phyloP scores from a whole-genome alignment of 441 rosid genomes.

The Aleurites moluccanus region DNA sequence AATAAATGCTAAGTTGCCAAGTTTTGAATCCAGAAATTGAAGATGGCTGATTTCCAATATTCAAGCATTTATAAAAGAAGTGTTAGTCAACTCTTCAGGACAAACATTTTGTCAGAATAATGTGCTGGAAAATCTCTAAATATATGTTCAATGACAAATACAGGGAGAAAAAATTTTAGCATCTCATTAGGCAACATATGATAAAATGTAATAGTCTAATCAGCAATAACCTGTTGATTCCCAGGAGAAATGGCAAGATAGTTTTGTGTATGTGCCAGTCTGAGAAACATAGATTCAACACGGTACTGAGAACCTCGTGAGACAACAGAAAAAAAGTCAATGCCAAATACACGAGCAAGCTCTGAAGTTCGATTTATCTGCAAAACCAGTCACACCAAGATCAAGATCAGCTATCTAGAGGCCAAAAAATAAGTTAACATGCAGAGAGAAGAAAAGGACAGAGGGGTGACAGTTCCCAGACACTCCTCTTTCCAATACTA shows the following conservation, averaged over 20 bases:
- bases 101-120: neutral
- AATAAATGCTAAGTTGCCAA: neutral
- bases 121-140: neutral
- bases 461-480: neutral
- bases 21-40: neutral
- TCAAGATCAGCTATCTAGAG: slow-evolving; percentile 2
- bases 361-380: slow-evolving; percentile 98
- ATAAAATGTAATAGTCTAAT: slow-evolving; percentile 2
- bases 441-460: neutral
- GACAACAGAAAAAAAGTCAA: slow-evolving; percentile 96
- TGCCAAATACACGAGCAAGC: slow-evolving; percentile 98
- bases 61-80: neutral
- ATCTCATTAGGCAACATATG: neutral
- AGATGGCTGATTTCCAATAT: neutral
- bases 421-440: neutral
- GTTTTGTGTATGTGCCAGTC: slow-evolving; percentile 96
- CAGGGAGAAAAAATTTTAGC: neutral
- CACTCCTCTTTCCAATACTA: neutral
- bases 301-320: slow-evolving; percentile 99
- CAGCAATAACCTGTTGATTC: slow-evolving; percentile 67
- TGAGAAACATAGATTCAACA: slow-evolving; percentile 96
- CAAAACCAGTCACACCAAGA: slow-evolving; percentile 33
- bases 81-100: neutral
- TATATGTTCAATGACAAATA: neutral
- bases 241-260: slow-evolving; percentile 98